These are phyloP conservation scores for Backusella psychrophila DNA, from an alignment of 192 early-diverging fungal genomes.

Conservation along the genomic window DNA sequence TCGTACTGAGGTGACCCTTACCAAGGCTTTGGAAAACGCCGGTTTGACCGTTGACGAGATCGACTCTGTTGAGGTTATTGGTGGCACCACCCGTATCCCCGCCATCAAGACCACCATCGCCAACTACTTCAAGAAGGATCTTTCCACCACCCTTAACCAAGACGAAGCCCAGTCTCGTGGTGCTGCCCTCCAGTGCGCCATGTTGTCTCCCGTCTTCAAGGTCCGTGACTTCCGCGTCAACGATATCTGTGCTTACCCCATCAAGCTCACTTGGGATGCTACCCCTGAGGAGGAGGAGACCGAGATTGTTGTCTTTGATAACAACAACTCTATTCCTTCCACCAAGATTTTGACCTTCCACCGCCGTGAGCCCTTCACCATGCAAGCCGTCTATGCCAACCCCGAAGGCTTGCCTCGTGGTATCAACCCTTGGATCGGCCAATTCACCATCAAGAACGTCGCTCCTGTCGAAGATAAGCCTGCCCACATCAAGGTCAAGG, in stretches of 20 bases:
- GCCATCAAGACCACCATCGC: constrained; percentile 88
- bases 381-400: constrained; percentile 78
- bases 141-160: constrained; percentile 93
- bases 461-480: constrained; percentile 61
- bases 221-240: constrained; percentile 94
- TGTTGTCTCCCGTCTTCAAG: constrained; percentile 95
- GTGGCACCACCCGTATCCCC: constrained; percentile 92
- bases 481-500: constrained; percentile 90
- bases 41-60: constrained; percentile 78
- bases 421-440: constrained; percentile 78
- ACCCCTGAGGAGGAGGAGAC: constrained; percentile 74
- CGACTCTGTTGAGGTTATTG: constrained; percentile 92
- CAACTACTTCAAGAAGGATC: constrained; percentile 85
- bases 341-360: constrained; percentile 92
- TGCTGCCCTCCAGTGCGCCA: constrained; percentile 95
- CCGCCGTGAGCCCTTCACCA: constrained; percentile 79
- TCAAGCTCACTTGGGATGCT: constrained; percentile 87
- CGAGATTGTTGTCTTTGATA: constrained; percentile 83
- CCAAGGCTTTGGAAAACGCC: constrained; percentile 74
- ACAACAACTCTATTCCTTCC: constrained; percentile 84
- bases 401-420: constrained; percentile 72
- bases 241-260: constrained; percentile 87
- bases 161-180: constrained; percentile 98
- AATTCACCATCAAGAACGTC: constrained; percentile 85
- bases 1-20: constrained; percentile 69